Evolutionary conservation across 352 stramenopile species (phyloP).

Genomic region (Pseudoperonospora humuli): DNA sequence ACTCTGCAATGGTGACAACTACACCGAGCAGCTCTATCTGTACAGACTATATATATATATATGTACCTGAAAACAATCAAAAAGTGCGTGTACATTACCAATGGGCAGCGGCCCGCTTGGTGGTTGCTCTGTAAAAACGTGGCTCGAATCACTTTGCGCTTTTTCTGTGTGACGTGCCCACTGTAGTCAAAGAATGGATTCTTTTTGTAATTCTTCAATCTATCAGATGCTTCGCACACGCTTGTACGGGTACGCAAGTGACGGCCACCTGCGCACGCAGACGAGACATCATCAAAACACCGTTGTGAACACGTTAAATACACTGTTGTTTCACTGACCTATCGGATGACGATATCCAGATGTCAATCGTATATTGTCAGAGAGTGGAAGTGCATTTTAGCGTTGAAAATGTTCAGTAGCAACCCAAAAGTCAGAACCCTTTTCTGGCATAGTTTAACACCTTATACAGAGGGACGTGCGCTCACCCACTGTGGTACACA

Average conservation of each 20-base stretch:
- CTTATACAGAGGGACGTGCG: conserved; percentile 3
- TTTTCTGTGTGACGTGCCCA: conserved; percentile 10
- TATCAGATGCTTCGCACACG: conserved; percentile 10
- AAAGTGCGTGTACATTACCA: too few species aligned
- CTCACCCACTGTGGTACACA: conserved; percentile 7
- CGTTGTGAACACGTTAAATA: background rate
- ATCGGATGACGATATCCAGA: background rate
- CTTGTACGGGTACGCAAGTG: conserved; percentile 16
- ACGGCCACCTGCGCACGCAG: conserved; percentile 13
- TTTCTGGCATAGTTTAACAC: background rate
- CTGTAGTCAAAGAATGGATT: conserved; percentile 19
- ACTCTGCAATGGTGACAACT: conserved; percentile 12
- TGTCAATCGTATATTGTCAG: background rate
- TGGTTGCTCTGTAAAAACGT: conserved; percentile 20
- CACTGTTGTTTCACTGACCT: background rate
- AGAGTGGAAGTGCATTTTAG: background rate
- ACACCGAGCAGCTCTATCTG: conserved; percentile 12
- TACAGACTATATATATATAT: too few species aligned
- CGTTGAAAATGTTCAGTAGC: background rate
- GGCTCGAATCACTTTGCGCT: conserved; percentile 13
- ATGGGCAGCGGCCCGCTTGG: too few species aligned
- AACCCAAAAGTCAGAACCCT: conserved; percentile 1
- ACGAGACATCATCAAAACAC: background rate
- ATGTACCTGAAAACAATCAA: too few species aligned
- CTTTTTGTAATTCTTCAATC: conserved; percentile 23